Percentiles rank a stretch among this genome's conserved stretches.
Conservation (phyloP, 768 basidiomycete genomes). For the Mycena pura region DNA sequence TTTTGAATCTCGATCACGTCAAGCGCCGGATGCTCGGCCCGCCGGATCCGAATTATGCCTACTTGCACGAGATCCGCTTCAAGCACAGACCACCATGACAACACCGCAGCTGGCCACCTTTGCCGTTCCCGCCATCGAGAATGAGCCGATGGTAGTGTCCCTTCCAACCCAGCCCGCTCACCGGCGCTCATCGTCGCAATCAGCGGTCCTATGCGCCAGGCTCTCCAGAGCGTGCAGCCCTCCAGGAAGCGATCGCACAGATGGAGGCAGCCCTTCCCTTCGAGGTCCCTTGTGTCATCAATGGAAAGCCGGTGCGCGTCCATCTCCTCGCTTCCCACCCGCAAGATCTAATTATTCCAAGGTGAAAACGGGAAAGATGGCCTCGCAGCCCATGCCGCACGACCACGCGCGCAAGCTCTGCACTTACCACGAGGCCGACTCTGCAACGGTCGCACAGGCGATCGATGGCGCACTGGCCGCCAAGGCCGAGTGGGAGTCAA, state of each 20-base stretch:
- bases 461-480: slow-evolving; percentile 89
- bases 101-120: slow-evolving; percentile 84
- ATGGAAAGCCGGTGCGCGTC: slow-evolving; percentile 78
- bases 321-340: neutral
- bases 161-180: neutral
- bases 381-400: slow-evolving; percentile 84
- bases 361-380: slow-evolving; percentile 83
- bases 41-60: no score
- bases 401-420: slow-evolving; percentile 85
- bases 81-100: slow-evolving; percentile 64
- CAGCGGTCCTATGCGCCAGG: slow-evolving; percentile 82
- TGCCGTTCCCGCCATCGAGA: slow-evolving; percentile 84
- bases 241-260: slow-evolving; percentile 75
- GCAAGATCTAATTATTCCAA: slow-evolving; percentile 34
- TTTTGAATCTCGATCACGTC: no score
- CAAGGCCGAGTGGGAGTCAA: slow-evolving; percentile 87
- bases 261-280: slow-evolving; percentile 88
- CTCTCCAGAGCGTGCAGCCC: slow-evolving; percentile 74
- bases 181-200: slow-evolving; percentile 4
- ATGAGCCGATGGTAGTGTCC: slow-evolving; percentile 83
- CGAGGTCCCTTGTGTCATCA: slow-evolving; percentile 92
- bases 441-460: slow-evolving; percentile 73
- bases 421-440: slow-evolving; percentile 88
- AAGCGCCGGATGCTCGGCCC: neutral
- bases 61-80: no score